Base-by-base conservation (phyloP, 176 grass and related monocot genomes). In the Cocos nucifera region DNA sequence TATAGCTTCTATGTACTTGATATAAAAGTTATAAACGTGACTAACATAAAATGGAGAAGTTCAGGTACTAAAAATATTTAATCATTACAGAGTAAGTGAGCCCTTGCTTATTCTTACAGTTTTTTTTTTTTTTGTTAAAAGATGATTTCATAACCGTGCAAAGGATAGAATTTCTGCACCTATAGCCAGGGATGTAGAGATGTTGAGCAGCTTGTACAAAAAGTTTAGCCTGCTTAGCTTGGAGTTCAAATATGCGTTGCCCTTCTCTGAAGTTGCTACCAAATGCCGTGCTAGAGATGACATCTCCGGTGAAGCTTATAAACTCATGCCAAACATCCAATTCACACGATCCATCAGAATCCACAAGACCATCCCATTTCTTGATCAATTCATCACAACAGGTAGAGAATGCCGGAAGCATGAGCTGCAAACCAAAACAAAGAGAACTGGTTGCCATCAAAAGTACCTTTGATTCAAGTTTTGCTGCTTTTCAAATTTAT, bases 231-330 rank as follows among this genome's bases (percentile, higher is more conserved):
- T 70, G 72, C 62, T 84, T 80, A 0, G 14, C 22, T 39, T 87
- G 80, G 17, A 93, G 59, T 56, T 78, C 58, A 27, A 87, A 93
- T 66, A 93, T 93, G 30, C 56, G 79, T 29, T 65, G 77, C 18
- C 88, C 88, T 78, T 93, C 77, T 15, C 72, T 49, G 26, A 73
- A 87, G 61, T 55, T 84, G 79, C 88, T 84, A 44, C 88, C 77
- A 48, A 93, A 93, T 29, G 88, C 88, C 0, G 83, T 74, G 21
- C 69, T 59, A 2, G 88, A 91, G 25, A 91, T 91, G 52, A 84
- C 88, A 61, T 84, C 83, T 54, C 83, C 89, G 1, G 82, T 86
- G 23, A 95, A 78, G 4, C 49, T 89, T 53, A 75, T 76, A 6
- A 95, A 54, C 19, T 89, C 76, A 1, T 62, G 72, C 48, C 74